Base-by-base conservation (phyloP, 345 rosid genomes). In the Crucihimalaya himalaica region DNA sequence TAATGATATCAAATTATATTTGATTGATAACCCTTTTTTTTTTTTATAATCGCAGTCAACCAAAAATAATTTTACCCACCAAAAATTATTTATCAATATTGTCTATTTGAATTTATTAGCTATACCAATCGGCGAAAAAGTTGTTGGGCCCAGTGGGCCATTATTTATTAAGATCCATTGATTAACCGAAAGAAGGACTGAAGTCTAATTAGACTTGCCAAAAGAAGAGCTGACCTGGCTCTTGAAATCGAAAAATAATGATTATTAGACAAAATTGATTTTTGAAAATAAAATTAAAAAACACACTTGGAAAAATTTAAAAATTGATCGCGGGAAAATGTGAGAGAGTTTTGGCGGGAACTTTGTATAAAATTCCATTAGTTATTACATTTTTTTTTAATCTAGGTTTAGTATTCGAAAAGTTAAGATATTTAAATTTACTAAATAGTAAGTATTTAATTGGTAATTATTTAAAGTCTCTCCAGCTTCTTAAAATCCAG, bases 291-390 rank as follows among this genome's bases (percentile, higher is more conserved):
- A 23, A 23, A 23, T 2, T 1, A 21, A 21, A 21, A 23, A 23
- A 2, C 25, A 2, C 25, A 23, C 25, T 23, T 23, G 25, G 25
- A 23, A 0, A 21, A n/a, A n/a, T n/a, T 31, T 31, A 31, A 6
- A 31, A 31, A 31, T 31, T 31, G 34, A 6, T 31, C 8, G 34
- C 34, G 34, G 34, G 34, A 31, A 31, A 31, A 31, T 1, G 34
- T 2, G 34, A 5, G 34, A 31, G 10, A 23, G 13, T 39, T 57
- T 66, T 29, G 62, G 73, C 68, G 78, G 78, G 54, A 56, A 40
- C 1, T 21, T 13, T 46, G 27, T 5, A 23, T 12, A 14, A 1
- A 23, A 7, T 43, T 8, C 50, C 68, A 39, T 42, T 51, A 19
- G 8, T 52, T 42, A 18, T 66, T 66, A 29, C n/a, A 9, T 40